A percentile compares a stretch with the other conserved stretches of the same genome.
phyloP scores from a whole-genome alignment of 176 grass and related monocot species.

The Themeda triandra region DNA sequence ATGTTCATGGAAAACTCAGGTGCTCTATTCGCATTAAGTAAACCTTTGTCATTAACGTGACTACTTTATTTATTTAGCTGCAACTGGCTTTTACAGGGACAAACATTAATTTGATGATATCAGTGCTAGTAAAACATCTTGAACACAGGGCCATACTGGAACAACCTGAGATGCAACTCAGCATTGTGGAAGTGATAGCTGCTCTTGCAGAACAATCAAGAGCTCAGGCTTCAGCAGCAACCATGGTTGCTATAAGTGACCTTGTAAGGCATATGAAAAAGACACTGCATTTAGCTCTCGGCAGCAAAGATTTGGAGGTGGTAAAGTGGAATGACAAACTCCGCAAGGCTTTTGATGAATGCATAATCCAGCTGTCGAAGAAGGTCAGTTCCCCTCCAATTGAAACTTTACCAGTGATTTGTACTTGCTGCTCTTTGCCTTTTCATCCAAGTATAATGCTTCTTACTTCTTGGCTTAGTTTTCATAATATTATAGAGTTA shows the following conservation, averaged over 20 bases:
- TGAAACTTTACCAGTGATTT: not conserved
- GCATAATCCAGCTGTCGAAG: constrained; percentile 81
- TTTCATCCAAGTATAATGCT: not conserved
- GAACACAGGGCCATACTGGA: constrained; percentile 88
- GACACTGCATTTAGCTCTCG: constrained; percentile 78
- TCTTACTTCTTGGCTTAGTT: not conserved
- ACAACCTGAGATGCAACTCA: constrained; percentile 87
- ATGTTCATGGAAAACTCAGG: constrained; percentile 82
- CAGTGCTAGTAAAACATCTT: constrained; percentile 90
- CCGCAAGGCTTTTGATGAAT: constrained; percentile 74
- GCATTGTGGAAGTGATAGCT: constrained; percentile 77
- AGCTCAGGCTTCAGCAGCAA: constrained; percentile 72
- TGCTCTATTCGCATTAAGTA: constrained; percentile 18
- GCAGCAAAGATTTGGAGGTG: constrained; percentile 58
- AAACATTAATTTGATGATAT: constrained; percentile 79
- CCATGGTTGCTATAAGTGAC: constrained; percentile 90
- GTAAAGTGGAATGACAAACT: constrained; percentile 80
- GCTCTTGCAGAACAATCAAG: constrained; percentile 81
- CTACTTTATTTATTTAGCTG: constrained; percentile 22
- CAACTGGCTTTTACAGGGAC: constrained; percentile 54
- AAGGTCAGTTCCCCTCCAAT: constrained; percentile 50
- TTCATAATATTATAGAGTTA: constrained; percentile 6
- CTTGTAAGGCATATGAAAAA: constrained; percentile 94
- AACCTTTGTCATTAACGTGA: constrained; percentile 8
- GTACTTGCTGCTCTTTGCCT: constrained; percentile 12